Base-by-base conservation (phyloP, 306 rosid species). In the Echinosophora koreensis region DNA sequence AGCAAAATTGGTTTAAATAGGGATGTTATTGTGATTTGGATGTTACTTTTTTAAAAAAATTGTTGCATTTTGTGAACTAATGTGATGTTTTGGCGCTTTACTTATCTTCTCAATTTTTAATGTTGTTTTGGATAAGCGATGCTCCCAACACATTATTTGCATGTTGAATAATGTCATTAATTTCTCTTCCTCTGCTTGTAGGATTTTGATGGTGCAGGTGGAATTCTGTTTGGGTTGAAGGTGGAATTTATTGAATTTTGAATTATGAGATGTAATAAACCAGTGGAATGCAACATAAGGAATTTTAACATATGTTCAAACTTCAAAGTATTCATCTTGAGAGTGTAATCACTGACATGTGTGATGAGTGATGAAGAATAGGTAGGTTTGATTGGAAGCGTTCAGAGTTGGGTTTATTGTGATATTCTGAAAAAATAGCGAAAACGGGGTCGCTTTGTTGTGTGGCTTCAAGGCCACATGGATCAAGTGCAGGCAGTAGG, bases 391-490 rank as follows among this genome's bases (percentile, higher is more conserved):
- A 18, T 84, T 82, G 83, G 81, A 66, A 73, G 89, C 80, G 50
- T 72, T 77, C 57, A 6, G 84, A 76, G 49, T 42, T 64, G 41
- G 52, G 65, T 50, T 73, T 41, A 17, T 66, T 60, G 92, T 71
- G 89, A 74, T 68, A 52, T 79, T 74, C 70, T 52, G 69, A 75
- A 87, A 82, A 89, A 83, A 92, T 92, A 89, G 94, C 92, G 85
- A 88, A 92, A 83, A 93, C 93, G 99, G 98, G 98, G 92, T 92
- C 98, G 8, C 97, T 95, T 79, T 95, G 97, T 89, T 95, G 97
- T 91, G 97, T 95, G 97, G 98, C 98, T 87, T 86, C 99, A 71
- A 91, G 99, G 97, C 97, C 97, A 88, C 99, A 92, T 89, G 97
- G 93, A 77, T 89, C 97, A 18, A 90, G 82, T 84, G 84, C 99